Base-by-base conservation (phyloP, 1,284 basidiomycete genomes). In the Ceratobasidium sp. region DNA sequence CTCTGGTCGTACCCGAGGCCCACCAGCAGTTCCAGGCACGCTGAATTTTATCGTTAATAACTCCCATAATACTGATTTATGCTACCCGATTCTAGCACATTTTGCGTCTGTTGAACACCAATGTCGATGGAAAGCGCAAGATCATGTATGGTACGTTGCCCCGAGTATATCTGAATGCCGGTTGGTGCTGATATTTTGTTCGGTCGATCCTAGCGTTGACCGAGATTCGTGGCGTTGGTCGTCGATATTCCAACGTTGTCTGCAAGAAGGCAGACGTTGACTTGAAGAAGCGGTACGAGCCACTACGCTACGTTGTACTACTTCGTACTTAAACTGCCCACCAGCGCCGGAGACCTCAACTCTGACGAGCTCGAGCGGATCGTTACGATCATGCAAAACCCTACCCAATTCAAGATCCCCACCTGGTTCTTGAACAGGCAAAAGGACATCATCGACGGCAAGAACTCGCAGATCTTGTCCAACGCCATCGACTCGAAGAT, bases 191-290 rank as follows among this genome's bases (percentile, higher is more conserved):
- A 63, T 39, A n/a, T 23, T 40, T 53, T 66, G 33, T 44, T 51
- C 15, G 49, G 53, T 53, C 33, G 33, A 33, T 33, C 33, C 71
- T 67, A 79, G 77, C 96, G 84, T 86, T 98, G 89, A 98, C 96
- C 75, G 96, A 99, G 90, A 99, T 99, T 91, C 98, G 98, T 91
- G 98, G 98, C 94, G 97, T 99, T 82, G 98, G 98, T 85, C 94
- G 98, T 82, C 95, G 98, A 80, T 99, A 98, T 89, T 93, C 98
- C 86, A 99, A 99, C 90, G 90, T 99, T 84, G 97, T 99, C 84
- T 99, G 97, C 93, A 99, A 99, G 90, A 99, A 99, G 91, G 98
- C 98, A 83, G 98, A 99, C 89, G 95, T 99, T 79, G 97, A 99
- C 86, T 92, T 99, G 82, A 95, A 92, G 91, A 99, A 99, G 90